Percentiles rank a stretch among this genome's conserved stretches.
Conservation (phyloP, 805 yeast genomes). For the Metschnikowia cubensis region DNA sequence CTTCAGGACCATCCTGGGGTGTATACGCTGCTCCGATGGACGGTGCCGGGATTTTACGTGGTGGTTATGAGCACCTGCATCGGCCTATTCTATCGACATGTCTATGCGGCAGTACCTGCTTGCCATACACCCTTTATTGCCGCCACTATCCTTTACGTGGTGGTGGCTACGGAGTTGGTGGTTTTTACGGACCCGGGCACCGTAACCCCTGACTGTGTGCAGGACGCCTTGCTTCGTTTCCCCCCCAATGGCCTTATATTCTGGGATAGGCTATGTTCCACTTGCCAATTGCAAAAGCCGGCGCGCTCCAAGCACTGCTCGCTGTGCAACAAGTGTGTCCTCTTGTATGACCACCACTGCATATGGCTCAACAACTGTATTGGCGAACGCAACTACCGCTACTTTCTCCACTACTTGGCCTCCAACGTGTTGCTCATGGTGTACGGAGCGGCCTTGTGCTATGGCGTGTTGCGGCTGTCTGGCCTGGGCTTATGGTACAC, state of each 20-base stretch:
- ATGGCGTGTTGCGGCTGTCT: not conserved
- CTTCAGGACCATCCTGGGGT: slow-evolving; percentile 7
- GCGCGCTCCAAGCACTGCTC: slow-evolving; percentile 64
- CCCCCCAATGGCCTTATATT: slow-evolving; percentile 51
- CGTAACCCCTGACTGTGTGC: slow-evolving; percentile 14
- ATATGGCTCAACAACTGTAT: slow-evolving; percentile 70
- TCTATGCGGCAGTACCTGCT: slow-evolving; percentile 20
- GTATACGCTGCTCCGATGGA: slow-evolving; percentile 32
- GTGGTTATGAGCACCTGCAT: slow-evolving; percentile 33
- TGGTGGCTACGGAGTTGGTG: slow-evolving; percentile 35
- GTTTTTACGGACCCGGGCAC: slow-evolving; percentile 44
- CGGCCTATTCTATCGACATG: slow-evolving; percentile 27
- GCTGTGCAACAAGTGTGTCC: slow-evolving; percentile 52
- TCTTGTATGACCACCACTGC: slow-evolving; percentile 57
- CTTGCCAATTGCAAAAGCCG: slow-evolving; percentile 47
- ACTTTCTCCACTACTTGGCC: slow-evolving; percentile 52
- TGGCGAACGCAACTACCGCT: slow-evolving; percentile 60
- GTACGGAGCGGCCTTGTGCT: slow-evolving; percentile 40
- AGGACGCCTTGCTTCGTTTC: slow-evolving; percentile 18
- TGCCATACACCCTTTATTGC: slow-evolving; percentile 22
- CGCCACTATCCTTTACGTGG: slow-evolving; percentile 30
- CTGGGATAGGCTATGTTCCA: slow-evolving; percentile 43
- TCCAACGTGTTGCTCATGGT: slow-evolving; percentile 38
- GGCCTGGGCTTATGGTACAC: slow-evolving; percentile 19
- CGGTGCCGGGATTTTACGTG: slow-evolving; percentile 42